Conservation (phyloP, 2,329 filamentous ascomycete species). For the Aspergillus quadricinctus region DNA sequence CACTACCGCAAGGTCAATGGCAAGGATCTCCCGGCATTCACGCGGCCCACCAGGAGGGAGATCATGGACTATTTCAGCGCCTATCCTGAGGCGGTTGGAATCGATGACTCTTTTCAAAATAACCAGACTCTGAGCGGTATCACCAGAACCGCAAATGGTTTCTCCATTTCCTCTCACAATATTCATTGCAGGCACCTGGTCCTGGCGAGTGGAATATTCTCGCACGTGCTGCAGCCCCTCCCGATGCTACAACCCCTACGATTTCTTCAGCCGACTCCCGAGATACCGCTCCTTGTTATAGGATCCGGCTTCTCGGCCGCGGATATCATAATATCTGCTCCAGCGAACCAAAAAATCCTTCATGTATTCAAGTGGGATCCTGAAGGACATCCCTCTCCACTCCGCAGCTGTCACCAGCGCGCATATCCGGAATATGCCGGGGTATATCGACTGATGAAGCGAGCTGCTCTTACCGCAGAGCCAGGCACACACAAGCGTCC, state of each 20-base stretch:
- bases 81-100: conserved; percentile 52
- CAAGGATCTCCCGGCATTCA: conserved; percentile 46
- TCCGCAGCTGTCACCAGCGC: conserved; percentile 56
- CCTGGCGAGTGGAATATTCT: conserved; percentile 57
- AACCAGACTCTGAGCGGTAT: conserved; percentile 41
- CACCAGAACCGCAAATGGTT: conserved; percentile 43
- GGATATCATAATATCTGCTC: conserved; percentile 55
- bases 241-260: conserved; percentile 47
- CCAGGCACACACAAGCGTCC: conserved; percentile 19
- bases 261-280: conserved; percentile 21
- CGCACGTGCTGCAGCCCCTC: conserved; percentile 50
- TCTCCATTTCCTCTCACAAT: conserved; percentile 48
- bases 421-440: conserved; percentile 61
- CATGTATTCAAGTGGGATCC: conserved; percentile 60
- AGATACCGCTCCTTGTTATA: conserved; percentile 50
- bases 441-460: conserved; percentile 58
- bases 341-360: conserved; percentile 49
- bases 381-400: conserved; percentile 51
- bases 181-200: conserved; percentile 55
- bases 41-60: conserved; percentile 51
- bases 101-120: conserved; percentile 45
- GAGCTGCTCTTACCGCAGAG: conserved; percentile 34
- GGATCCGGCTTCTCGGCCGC: conserved; percentile 61
- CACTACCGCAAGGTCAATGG: conserved; percentile 45
- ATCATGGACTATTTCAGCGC: conserved; percentile 53